Evolutionary conservation across 2,329 filamentous ascomycete species (phyloP), one percentile per base, ranked within the genome.

Genomic region (Raffaelea arxii): DNA sequence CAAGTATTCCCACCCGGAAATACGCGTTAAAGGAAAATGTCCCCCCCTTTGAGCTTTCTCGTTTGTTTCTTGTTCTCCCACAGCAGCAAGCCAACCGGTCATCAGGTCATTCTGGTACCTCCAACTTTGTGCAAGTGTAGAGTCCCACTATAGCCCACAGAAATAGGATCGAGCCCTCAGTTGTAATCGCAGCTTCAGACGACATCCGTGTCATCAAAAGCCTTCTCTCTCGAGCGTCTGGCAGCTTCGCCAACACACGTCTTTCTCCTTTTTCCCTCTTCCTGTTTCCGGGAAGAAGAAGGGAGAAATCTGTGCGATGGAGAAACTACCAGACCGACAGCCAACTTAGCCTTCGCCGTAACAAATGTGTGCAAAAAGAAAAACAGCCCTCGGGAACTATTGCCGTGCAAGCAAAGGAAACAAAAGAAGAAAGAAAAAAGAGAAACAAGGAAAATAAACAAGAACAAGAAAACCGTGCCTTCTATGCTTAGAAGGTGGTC

Each of bases 281-380:
- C 14, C 18, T 18, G 18, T n/a, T n/a, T n/a, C n/a, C n/a, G n/a
- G n/a, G 4, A 23, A 30, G 12, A 32, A n/a, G n/a, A 24, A 9
- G 22, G 27, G 37, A 44, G 46, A 45, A 11, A 16, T 18, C n/a
- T 6, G 14, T 7, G 24, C 62, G n/a, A 19, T 6, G 36, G 23
- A 25, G 9, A 30, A 25, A 58, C 66, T 65, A 68, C 61, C 65
- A 68, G 74, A 71, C 71, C 67, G 70, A 76, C 69, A 72, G 73
- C 72, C 74, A 71, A 75, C 72, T 63, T 69, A 75, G 67, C 68
- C 68, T 66, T 69, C 62, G 65, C 60, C 47, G n/a, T n/a, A 51
- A 47, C 38, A 40, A 42, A 25, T 38, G 62, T 51, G 44, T 52
- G 49, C 46, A 42, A 37, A 49, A 47, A 51, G 40, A 37, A 49